phyloP scores from a whole-genome alignment of 2,329 filamentous ascomycete genomes.

The Alternaria brassicicola region DNA sequence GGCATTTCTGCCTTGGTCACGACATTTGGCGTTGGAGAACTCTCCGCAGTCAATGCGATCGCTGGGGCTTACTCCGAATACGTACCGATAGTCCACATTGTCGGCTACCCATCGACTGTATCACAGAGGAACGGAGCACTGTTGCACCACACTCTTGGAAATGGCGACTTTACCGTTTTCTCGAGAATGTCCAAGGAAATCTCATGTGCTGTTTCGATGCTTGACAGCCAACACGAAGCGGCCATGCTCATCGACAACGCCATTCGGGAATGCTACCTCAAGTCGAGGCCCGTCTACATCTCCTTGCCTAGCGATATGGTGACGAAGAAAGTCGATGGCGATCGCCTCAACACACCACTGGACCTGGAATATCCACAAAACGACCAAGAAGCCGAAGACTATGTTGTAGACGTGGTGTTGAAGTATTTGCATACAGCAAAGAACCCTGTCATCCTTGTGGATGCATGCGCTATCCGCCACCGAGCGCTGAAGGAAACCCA shows the following conservation, averaged over 20 bases:
- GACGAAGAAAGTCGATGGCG: slow-evolving; percentile 75
- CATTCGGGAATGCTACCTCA: slow-evolving; percentile 74
- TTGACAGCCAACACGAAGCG: slow-evolving; percentile 72
- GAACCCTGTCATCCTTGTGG: slow-evolving; percentile 78
- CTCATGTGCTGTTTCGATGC: slow-evolving; percentile 72
- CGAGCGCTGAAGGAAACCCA: slow-evolving; percentile 74
- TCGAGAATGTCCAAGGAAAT: slow-evolving; percentile 76
- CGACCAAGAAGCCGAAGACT: slow-evolving; percentile 73
- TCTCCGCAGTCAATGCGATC: slow-evolving; percentile 55
- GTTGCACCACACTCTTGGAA: slow-evolving; percentile 56
- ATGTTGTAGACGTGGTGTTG: slow-evolving; percentile 80
- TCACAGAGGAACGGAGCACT: slow-evolving; percentile 51
- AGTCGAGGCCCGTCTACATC: slow-evolving; percentile 81
- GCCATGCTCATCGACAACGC: slow-evolving; percentile 78
- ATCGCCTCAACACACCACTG: slow-evolving; percentile 71
- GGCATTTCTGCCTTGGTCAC: slow-evolving; percentile 55
- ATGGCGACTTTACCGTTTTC: slow-evolving; percentile 80
- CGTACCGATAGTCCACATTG: slow-evolving; percentile 56
- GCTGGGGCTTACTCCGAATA: slow-evolving; percentile 57
- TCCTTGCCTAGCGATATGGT: slow-evolving; percentile 83
- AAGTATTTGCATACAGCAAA: slow-evolving; percentile 75
- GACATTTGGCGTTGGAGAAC: slow-evolving; percentile 57
- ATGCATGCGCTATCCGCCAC: slow-evolving; percentile 82
- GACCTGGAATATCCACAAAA: slow-evolving; percentile 69
- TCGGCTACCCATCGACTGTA: slow-evolving; percentile 52